A percentile compares a stretch with the other conserved stretches of the same genome.
Evolutionary conservation across 164 flowering plant genomes (phyloP).

Genomic region (Chimonanthus salicifolius): DNA sequence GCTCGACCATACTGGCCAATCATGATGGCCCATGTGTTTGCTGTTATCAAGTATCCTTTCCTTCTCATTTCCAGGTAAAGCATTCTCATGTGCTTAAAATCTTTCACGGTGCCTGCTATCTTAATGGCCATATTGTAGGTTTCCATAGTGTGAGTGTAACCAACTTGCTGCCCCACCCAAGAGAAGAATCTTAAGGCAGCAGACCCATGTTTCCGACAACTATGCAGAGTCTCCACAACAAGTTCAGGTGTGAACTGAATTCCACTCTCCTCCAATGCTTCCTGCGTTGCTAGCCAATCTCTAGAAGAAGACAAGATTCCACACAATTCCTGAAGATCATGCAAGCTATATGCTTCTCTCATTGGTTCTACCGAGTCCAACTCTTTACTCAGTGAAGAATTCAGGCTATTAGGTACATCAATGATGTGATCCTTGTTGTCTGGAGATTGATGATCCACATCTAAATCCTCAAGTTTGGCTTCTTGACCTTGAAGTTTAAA

Average conservation of each 20-base stretch:
- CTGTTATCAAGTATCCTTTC: slow-evolving; percentile 35
- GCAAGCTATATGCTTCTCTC: slow-evolving; percentile 18
- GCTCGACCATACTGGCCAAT: slow-evolving; percentile 71
- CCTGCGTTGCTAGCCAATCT: slow-evolving; percentile 48
- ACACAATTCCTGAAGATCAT: slow-evolving; percentile 41
- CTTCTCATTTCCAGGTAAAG: slow-evolving; percentile 77
- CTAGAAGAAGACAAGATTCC: slow-evolving; percentile 44
- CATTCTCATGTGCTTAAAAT: slow-evolving; percentile 74
- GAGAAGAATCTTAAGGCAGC: slow-evolving; percentile 58
- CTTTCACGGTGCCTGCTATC: slow-evolving; percentile 65
- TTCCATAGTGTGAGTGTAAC: slow-evolving; percentile 53
- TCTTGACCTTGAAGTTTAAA: slow-evolving; percentile 20
- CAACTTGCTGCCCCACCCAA: slow-evolving; percentile 58
- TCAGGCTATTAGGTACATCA: slow-evolving; percentile 4
- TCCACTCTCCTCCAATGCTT: slow-evolving; percentile 40
- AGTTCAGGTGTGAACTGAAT: slow-evolving; percentile 59
- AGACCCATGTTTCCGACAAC: slow-evolving; percentile 35
- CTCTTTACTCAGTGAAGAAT: slow-evolving; percentile 6
- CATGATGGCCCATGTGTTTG: slow-evolving; percentile 91
- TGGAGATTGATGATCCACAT: not conserved
- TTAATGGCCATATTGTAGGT: slow-evolving; percentile 83
- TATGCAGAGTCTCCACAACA: slow-evolving; percentile 44
- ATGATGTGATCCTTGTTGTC: slow-evolving; percentile 3
- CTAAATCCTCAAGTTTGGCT: slow-evolving; percentile 12
- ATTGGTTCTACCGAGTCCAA: slow-evolving; percentile 15